These are phyloP conservation scores for Austroboletus niveus DNA, from an alignment of 1,284 basidiomycete species.

Conservation along the genomic window DNA sequence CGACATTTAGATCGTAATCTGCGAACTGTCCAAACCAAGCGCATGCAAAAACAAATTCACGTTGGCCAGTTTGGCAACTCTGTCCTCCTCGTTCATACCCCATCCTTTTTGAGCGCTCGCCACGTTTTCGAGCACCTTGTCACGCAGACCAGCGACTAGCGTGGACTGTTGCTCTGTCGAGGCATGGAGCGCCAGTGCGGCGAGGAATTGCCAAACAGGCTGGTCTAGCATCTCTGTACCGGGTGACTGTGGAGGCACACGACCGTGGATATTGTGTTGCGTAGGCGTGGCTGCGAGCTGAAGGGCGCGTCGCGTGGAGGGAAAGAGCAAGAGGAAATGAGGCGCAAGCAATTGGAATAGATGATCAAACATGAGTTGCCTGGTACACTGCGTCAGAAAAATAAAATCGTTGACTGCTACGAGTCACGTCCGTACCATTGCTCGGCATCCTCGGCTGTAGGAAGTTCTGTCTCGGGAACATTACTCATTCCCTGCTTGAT, in stretches of 20 bases:
- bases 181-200: constrained; percentile 85
- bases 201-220: constrained; percentile 91
- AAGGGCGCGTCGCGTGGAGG: constrained; percentile 75
- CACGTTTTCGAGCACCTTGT: constrained; percentile 91
- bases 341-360: constrained; percentile 80
- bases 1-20: constrained; percentile 59
- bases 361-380: constrained; percentile 83
- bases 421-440: constrained; percentile 63
- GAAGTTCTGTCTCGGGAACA: constrained; percentile 52
- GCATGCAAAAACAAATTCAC: constrained; percentile 87
- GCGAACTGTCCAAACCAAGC: constrained; percentile 80
- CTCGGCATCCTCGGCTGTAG: constrained; percentile 72
- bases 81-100: constrained; percentile 64
- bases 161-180: constrained; percentile 82
- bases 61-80: constrained; percentile 69
- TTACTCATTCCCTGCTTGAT: constrained; percentile 73
- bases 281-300: constrained; percentile 39
- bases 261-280: constrained; percentile 29
- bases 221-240: constrained; percentile 85
- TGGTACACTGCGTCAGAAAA: constrained; percentile 29
- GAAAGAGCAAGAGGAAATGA: constrained; percentile 81
- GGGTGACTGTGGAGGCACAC: constrained; percentile 44
- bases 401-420: not conserved
- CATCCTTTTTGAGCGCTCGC: constrained; percentile 74
- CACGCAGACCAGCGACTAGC: constrained; percentile 84